Percentiles rank a stretch among this genome's conserved stretches.
Evolutionary conservation across 176 grass and related monocot species (phyloP).

Genomic region (Triticum aestivum): IWGSC_CS_RefSeq_v2.1 NC_057800.1:541442873-541443372

Average conservation of each 20-base stretch:
- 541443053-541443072: slow-evolving; percentile 22
- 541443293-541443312: neutral
- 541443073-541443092: neutral
- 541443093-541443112: too few relatives aligned
- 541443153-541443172: neutral
- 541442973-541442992: slow-evolving; percentile 15
- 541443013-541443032: neutral
- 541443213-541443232: too few relatives aligned
- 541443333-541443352: slow-evolving; percentile 1
- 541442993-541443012: neutral
- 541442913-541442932: neutral
- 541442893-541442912: neutral
- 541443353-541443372: slow-evolving; percentile 26
- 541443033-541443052: neutral
- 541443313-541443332: too few relatives aligned
- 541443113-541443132: too few relatives aligned
- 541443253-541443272: neutral
- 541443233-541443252: neutral
- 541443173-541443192: neutral
- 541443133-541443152: too few relatives aligned
- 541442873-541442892: neutral
- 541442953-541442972: slow-evolving; percentile 13
- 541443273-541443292: neutral
- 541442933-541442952: slow-evolving; percentile 25
- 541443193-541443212: neutral